phyloP scores from a whole-genome alignment of 805 yeast genomes.

The Wickerhamomyces mucosus region DNA sequence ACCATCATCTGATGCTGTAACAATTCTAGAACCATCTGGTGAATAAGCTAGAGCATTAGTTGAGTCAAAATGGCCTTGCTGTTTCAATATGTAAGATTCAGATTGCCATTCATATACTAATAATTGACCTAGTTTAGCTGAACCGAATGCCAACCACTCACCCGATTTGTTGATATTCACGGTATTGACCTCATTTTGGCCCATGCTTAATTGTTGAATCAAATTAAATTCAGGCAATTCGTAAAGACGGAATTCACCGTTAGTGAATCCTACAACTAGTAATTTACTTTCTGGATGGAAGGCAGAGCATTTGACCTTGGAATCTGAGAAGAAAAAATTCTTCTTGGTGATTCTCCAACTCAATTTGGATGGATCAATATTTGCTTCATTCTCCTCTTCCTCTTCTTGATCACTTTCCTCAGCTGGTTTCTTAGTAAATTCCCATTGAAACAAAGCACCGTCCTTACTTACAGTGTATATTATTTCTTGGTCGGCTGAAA shows the following conservation, averaged over 20 bases:
- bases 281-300: slow-evolving; percentile 68
- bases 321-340: slow-evolving; percentile 60
- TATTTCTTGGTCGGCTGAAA: slow-evolving; percentile 77
- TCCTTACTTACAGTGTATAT: slow-evolving; percentile 90
- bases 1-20: slow-evolving; percentile 95
- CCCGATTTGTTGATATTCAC: slow-evolving; percentile 76
- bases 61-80: slow-evolving; percentile 95
- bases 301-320: slow-evolving; percentile 69
- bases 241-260: slow-evolving; percentile 86
- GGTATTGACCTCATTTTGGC: slow-evolving; percentile 80
- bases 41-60: slow-evolving; percentile 79
- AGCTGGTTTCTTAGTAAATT: slow-evolving; percentile 53
- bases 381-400: slow-evolving; percentile 31
- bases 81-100: slow-evolving; percentile 88
- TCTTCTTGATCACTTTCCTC: slow-evolving; percentile 32
- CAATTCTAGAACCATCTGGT: slow-evolving; percentile 88
- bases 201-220: slow-evolving; percentile 84
- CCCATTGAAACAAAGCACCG: slow-evolving; percentile 92
- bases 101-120: slow-evolving; percentile 98
- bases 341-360: slow-evolving; percentile 81
- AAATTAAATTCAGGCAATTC: slow-evolving; percentile 75
- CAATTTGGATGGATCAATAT: slow-evolving; percentile 29
- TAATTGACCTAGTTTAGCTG: slow-evolving; percentile 82
- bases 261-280: slow-evolving; percentile 79
- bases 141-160: slow-evolving; percentile 96